Conservation (phyloP, 805 yeast genomes). For the Kockiozyma suomiensis region DNA sequence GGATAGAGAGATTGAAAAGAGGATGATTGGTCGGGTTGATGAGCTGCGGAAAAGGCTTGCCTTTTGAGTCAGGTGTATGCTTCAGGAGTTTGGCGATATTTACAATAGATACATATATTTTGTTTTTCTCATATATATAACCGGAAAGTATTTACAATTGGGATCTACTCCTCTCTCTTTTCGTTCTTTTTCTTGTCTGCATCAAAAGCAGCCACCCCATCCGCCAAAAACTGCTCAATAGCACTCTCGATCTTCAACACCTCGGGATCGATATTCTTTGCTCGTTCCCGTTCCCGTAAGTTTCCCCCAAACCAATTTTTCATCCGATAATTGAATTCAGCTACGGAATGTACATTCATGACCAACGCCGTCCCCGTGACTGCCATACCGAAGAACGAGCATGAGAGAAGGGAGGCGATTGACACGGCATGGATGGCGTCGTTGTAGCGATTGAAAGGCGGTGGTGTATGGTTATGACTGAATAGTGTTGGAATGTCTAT, state of each 20-base stretch:
- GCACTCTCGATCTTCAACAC: conserved; percentile 16
- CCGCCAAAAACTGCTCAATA: conserved; percentile 25
- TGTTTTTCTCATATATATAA: neutral
- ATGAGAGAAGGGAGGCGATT: conserved; percentile 69
- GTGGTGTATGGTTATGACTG: conserved; percentile 79
- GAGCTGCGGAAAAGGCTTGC: conserved; percentile 5
- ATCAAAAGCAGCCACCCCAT: conserved; percentile 5
- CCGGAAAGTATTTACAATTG: neutral
- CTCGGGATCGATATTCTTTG: conserved; percentile 24
- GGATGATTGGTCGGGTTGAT: conserved; percentile 22
- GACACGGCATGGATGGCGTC: conserved; percentile 81
- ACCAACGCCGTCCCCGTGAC: conserved; percentile 76
- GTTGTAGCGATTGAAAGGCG: conserved; percentile 66
- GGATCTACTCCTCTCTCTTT: neutral
- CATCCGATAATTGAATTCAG: conserved; percentile 71
- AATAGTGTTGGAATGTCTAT: conserved; percentile 65
- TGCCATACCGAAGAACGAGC: conserved; percentile 67
- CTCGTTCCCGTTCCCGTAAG: conserved; percentile 20
- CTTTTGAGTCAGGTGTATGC: neutral
- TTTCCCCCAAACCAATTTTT: conserved; percentile 64
- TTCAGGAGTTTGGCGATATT: neutral
- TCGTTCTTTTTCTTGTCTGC: conserved; percentile 1
- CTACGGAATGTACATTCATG: conserved; percentile 63
- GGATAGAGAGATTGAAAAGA: conserved; percentile 14
- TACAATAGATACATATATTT: neutral